Base-by-base conservation (phyloP, 148 eudicot genomes). In the Chenopodium suecicum region DNA sequence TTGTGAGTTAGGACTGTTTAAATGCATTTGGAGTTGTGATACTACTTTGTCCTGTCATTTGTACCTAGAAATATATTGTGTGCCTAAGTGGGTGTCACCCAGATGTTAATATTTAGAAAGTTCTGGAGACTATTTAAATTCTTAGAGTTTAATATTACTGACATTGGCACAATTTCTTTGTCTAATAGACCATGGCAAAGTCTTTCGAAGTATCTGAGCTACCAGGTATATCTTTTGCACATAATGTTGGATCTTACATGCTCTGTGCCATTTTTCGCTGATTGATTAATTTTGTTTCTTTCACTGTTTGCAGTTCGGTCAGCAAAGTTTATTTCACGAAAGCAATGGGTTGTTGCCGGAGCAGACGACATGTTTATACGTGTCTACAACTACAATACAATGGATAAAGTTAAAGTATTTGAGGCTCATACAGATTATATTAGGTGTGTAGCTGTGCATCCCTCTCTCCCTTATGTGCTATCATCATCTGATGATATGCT, bases 401-500 rank as follows among this genome's bases (percentile, higher is more conserved):
- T 92, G 97, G 98, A 94, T 75, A 92, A 94, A 83, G 86, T 91
- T 41, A 92, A 91, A 89, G 97, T 92, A 48, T 92, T 91, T 83
- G 96, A 95, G 89, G 98, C 97, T 22, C 98, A 93, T 88, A 89
- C 97, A 22, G 98, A 92, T 84, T 95, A 92, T 76, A 93, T 95
- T 78, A 90, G 97, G 84, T 95, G 96, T 89, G 94, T 95, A 84
- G 94, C 97, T 73, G 98, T 92, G 80, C 98, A 95, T 82, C 98
- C 98, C 64, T 92, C 94, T 68, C 98, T 93, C 77, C 98, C 98
- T 12, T 93, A 90, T 80, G 92, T 95, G 82, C 82, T 95, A 84
- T 95, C 98, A 75, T 93, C 98, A 84, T 92, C 98, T 68, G 98
- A 95, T 86, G 98, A 95, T 87, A 92, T 93, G 97, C 98, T 95